Conservation (phyloP, 179 eudicot genomes). For the Kewa caespitosa region DNA sequence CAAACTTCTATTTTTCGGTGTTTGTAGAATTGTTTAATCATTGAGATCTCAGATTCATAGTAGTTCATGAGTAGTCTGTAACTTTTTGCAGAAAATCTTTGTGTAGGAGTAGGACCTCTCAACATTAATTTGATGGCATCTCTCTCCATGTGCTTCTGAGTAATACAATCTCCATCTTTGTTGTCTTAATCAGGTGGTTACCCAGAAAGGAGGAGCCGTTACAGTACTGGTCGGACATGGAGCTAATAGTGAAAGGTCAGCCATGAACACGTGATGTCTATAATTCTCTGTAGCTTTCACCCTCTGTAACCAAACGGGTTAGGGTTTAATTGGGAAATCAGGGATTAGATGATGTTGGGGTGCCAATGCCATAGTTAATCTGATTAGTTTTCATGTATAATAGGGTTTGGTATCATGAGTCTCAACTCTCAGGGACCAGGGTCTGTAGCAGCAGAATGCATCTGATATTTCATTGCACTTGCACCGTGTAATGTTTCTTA, state of each 20-base stretch:
- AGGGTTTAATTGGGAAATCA: neutral
- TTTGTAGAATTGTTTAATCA: too few relatives aligned
- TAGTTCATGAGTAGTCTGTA: neutral
- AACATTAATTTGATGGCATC: too few relatives aligned
- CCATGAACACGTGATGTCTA: slow-evolving; percentile 7
- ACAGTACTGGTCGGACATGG: slow-evolving; percentile 48
- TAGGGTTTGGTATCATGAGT: neutral
- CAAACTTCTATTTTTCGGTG: neutral
- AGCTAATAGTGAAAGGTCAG: slow-evolving; percentile 25
- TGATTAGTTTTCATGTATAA: slow-evolving; percentile 21
- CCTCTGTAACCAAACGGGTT: slow-evolving; percentile 11
- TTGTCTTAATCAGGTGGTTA: slow-evolving; percentile 34
- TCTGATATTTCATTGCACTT: too few relatives aligned
- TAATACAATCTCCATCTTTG: neutral
- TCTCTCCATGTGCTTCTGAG: too few relatives aligned
- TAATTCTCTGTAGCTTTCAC: neutral
- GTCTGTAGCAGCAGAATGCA: neutral
- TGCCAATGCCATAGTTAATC: neutral
- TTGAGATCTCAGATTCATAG: too few relatives aligned
- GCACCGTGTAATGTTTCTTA: too few relatives aligned
- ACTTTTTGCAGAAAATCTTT: too few relatives aligned
- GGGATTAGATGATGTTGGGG: neutral
- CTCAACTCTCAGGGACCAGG: neutral
- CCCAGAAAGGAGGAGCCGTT: slow-evolving; percentile 50
- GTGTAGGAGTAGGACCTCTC: too few relatives aligned